Evolutionary conservation across 2,329 filamentous ascomycete genomes (phyloP), one percentile per base, ranked within the genome.

Genomic region (Colletotrichum salicis): DNA sequence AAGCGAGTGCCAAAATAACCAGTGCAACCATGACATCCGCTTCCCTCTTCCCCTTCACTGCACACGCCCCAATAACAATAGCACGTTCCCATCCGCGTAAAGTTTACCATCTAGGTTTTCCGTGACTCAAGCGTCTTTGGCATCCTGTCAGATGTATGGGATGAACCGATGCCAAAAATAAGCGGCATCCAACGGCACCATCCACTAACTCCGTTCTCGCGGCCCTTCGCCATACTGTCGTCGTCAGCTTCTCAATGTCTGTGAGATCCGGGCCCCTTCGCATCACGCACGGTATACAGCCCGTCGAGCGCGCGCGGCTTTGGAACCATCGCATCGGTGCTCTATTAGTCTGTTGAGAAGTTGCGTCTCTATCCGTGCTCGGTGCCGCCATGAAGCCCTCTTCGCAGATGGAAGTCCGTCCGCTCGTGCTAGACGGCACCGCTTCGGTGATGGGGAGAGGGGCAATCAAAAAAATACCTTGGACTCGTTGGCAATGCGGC

Each of bases 1-100:
- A 58, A 69, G 52, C 41, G 61, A 69, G 41, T 24, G 37, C 19
- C 31, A 37, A 59, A 54, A 52, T 19, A 29, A 13, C 27, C 58
- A 27, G 37, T 61, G 27, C 8, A 7, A 51, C 58, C 10, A 33
- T n/a, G 37, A 29, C 27, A 12, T 45, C 35, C 33, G 22, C 7
- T 19, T 41, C 13, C 27, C 15, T 37, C 7, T n/a, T 22, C 24
- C 13, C n/a, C 8, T 11, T 59, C 11, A 13, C 31, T 35, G 8
- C 57, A 15, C 24, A 15, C 24, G 31, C 57, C 57, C 57, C 27
- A 41, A 41, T 19, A 27, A 29, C 2, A 15, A 15, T 7, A 3
- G 22, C 19, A 31, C 15, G 19, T n/a, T 48, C 41, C 41, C 19
- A 19, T 48, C 19, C 19, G 41, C 4, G 41, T n/a, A 48, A 10